phyloP scores from a whole-genome alignment of 805 yeast genomes.

The Zygosaccharomyces gambellarensis region DNA sequence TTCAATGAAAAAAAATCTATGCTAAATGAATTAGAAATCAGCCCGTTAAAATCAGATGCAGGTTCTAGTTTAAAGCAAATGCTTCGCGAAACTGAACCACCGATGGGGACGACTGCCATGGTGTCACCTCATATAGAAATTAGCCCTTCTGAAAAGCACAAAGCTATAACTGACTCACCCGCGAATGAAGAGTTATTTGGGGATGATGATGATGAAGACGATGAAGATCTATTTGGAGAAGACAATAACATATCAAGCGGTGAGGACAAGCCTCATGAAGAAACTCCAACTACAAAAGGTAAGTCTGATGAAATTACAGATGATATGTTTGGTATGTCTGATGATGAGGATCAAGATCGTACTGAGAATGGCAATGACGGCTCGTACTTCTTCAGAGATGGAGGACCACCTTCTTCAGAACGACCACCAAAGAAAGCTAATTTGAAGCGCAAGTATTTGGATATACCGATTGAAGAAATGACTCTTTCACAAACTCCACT shows the following conservation, averaged over 20 bases:
- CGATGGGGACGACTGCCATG: neutral
- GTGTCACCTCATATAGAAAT: neutral
- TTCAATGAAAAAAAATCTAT: constrained; percentile 13
- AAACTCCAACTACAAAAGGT: constrained; percentile 4
- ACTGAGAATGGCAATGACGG: constrained; percentile 6
- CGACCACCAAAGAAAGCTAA: constrained; percentile 7
- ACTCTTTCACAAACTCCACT: constrained; percentile 48
- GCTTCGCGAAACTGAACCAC: constrained; percentile 3
- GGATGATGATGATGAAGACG: constrained; percentile 35
- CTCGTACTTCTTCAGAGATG: constrained; percentile 6
- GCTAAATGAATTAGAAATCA: constrained; percentile 12
- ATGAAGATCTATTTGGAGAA: constrained; percentile 37
- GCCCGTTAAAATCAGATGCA: constrained; percentile 16
- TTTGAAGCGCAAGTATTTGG: constrained; percentile 36
- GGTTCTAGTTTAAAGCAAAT: constrained; percentile 6
- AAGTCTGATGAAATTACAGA: constrained; percentile 29
- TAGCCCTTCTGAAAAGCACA: neutral
- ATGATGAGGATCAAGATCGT: constrained; percentile 23
- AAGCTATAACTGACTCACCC: constrained; percentile 12
- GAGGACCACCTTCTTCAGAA: constrained; percentile 5
- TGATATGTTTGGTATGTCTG: constrained; percentile 32
- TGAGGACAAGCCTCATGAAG: constrained; percentile 10
- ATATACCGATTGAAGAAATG: constrained; percentile 58
- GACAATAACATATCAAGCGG: constrained; percentile 28
- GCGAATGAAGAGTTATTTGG: constrained; percentile 32